Evolutionary conservation across 768 basidiomycete species (phyloP).

Genomic region (Mycena crocata): DNA sequence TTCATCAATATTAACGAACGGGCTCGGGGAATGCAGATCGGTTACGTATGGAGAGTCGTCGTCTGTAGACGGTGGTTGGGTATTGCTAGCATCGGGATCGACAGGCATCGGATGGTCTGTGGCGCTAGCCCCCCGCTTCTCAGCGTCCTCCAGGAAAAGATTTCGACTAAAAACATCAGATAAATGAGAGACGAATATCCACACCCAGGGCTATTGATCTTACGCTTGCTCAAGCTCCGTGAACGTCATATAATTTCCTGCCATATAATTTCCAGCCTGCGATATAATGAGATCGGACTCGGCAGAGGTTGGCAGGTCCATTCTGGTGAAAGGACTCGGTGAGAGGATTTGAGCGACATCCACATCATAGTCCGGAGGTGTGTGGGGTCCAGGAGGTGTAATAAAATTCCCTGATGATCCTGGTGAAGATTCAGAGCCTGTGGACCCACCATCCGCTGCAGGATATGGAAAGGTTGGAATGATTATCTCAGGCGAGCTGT

Average conservation of each 20-base stretch:
- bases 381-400: not conserved
- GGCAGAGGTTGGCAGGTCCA: not conserved
- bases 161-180: not conserved
- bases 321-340: not conserved
- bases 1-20: not conserved
- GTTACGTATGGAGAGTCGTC: not conserved
- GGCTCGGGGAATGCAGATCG: not conserved
- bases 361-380: not conserved
- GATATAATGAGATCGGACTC: too few species aligned
- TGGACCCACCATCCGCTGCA: not conserved
- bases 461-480: not conserved
- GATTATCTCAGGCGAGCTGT: not conserved
- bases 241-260: not conserved
- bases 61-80: not conserved
- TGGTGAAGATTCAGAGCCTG: not conserved
- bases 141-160: conserved; percentile 6
- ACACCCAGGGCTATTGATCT: not conserved
- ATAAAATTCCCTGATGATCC: not conserved
- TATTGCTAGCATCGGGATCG: not conserved
- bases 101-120: not conserved
- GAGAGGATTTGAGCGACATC: not conserved
- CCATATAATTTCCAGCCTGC: too few species aligned
- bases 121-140: not conserved
- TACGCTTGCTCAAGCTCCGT: conserved; percentile 1
- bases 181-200: not conserved